Conservation (phyloP, 2,329 filamentous ascomycete genomes). For the Hansfordia pulvinata region DNA sequence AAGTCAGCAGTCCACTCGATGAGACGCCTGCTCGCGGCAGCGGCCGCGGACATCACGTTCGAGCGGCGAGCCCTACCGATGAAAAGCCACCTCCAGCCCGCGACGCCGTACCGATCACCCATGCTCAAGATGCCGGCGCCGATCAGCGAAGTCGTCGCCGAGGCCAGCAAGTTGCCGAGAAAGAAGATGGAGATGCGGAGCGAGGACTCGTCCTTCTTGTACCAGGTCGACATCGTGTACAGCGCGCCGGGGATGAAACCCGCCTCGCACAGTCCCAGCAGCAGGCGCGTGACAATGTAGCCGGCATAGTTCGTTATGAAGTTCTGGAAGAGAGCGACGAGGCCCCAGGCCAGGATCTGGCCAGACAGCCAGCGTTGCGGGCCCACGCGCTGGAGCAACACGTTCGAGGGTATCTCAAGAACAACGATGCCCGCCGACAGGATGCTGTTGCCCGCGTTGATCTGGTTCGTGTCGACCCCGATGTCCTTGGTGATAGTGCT, state of each 20-base stretch:
- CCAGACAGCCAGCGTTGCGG: conserved; percentile 14
- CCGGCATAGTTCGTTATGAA: conserved; percentile 24
- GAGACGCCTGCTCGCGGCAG: neutral
- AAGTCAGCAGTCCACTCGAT: neutral
- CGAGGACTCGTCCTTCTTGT: conserved; percentile 28
- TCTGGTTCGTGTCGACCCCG: conserved; percentile 12
- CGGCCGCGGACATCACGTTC: neutral
- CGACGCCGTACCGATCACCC: conserved; percentile 22
- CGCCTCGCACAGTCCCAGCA: conserved; percentile 33
- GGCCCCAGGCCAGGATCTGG: conserved; percentile 19
- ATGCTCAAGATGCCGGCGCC: conserved; percentile 32
- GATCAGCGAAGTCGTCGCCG: conserved; percentile 32
- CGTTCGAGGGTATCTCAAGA: conserved; percentile 18
- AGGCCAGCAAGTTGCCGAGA: conserved; percentile 38
- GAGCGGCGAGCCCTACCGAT: conserved; percentile 21
- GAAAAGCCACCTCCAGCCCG: conserved; percentile 38
- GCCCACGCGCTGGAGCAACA: conserved; percentile 15
- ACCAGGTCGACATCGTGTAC: conserved; percentile 38
- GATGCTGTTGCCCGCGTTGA: conserved; percentile 17
- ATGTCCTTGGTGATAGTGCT: conserved; percentile 15
- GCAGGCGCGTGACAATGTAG: conserved; percentile 26
- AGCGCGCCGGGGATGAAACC: conserved; percentile 37
- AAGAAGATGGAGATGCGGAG: conserved; percentile 35
- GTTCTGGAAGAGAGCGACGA: conserved; percentile 16
- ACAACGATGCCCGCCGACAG: conserved; percentile 16